Percentiles rank a stretch among this genome's conserved stretches.
Evolutionary conservation across 2,329 filamentous ascomycete species (phyloP).

Genomic region (Zalaria obscura): DNA sequence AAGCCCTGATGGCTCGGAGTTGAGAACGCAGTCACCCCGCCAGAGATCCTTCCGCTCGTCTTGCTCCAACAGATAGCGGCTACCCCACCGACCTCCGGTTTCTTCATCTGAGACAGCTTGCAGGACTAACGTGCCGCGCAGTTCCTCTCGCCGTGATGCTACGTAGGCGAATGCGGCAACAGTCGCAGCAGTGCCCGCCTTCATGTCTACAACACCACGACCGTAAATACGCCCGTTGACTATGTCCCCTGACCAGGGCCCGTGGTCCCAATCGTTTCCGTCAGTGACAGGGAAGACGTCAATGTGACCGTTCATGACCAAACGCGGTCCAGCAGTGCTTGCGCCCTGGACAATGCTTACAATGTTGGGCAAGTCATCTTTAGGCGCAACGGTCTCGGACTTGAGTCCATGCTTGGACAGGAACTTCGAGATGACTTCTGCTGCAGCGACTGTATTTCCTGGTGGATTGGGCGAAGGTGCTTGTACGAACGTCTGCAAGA

Average conservation of each 20-base stretch:
- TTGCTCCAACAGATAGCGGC: constrained; percentile 20
- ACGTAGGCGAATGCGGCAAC: constrained; percentile 25
- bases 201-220: constrained; percentile 29
- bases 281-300: constrained; percentile 26
- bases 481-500: constrained; percentile 20
- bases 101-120: constrained; percentile 27
- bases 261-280: constrained; percentile 18
- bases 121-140: constrained; percentile 8
- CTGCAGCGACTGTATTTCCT: constrained; percentile 22
- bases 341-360: constrained; percentile 17
- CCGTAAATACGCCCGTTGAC: constrained; percentile 21
- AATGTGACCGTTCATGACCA: constrained; percentile 29
- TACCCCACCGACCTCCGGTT: constrained; percentile 24
- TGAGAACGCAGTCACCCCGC: constrained; percentile 25
- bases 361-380: constrained; percentile 19
- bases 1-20: constrained; percentile 24
- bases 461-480: constrained; percentile 25
- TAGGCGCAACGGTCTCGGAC: constrained; percentile 16
- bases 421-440: constrained; percentile 18
- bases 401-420: constrained; percentile 13
- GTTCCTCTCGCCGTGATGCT: constrained; percentile 4
- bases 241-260: constrained; percentile 24
- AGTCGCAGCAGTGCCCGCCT: constrained; percentile 26
- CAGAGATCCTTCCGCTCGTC: constrained; percentile 14
- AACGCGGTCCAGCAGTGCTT: constrained; percentile 12